Evolutionary conservation across 768 basidiomycete species (phyloP).

Genomic region (Trametes cubensis): DNA sequence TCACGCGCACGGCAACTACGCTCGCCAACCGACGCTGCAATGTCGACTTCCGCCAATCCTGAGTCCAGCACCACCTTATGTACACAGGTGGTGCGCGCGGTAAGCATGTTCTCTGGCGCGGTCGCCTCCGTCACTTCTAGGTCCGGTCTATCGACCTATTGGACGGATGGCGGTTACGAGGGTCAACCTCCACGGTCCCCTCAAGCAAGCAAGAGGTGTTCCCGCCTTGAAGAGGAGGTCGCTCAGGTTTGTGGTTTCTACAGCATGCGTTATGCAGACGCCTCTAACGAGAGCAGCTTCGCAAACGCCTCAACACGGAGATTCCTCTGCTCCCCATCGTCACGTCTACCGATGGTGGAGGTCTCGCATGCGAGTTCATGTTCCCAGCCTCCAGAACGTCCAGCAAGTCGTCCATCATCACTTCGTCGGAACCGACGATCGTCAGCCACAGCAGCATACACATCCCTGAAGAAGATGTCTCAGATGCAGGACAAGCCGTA

Average conservation of each 20-base stretch:
- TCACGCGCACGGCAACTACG: neutral
- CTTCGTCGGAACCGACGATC: neutral
- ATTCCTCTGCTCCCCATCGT: constrained; percentile 6
- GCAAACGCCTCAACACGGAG: constrained; percentile 7
- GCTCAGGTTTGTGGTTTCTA: neutral
- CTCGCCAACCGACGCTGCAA: neutral
- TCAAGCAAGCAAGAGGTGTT: constrained; percentile 1
- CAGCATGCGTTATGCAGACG: neutral
- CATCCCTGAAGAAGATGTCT: neutral
- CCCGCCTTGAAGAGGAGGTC: constrained; percentile 9
- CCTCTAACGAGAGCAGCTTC: neutral
- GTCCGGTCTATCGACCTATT: neutral
- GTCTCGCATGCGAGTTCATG: constrained; percentile 12
- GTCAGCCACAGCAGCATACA: neutral
- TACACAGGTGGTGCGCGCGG: constrained; percentile 5
- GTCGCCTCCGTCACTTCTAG: neutral
- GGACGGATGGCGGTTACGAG: constrained; percentile 2
- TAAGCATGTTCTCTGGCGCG: constrained; percentile 4
- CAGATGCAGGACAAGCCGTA: neutral
- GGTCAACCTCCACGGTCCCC: neutral
- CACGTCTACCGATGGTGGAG: constrained; percentile 3
- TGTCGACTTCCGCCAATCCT: neutral
- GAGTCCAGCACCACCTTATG: constrained; percentile 5
- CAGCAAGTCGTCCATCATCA: neutral
- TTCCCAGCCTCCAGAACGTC: constrained; percentile 1